Evolutionary conservation across 345 rosid genomes (phyloP), one percentile per base, ranked within the genome.

Genomic region (Hypericum perforatum): DNA sequence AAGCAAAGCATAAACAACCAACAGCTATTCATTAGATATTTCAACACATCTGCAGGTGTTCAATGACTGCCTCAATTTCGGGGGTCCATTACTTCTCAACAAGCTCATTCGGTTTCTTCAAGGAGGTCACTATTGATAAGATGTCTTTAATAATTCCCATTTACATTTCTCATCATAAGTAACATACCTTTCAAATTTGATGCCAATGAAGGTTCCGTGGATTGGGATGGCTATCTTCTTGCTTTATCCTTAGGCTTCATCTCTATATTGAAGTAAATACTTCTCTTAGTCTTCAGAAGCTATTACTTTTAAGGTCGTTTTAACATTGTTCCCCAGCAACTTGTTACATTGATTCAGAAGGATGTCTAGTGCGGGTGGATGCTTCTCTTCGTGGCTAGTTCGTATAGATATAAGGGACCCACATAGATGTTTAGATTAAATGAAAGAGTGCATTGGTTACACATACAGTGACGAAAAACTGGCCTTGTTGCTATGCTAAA

Each of bases 61-160:
- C 47, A 86, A 86, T 70, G 97, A 90, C 66, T 77, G 78, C 54
- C 63, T 90, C 29, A 86, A 90, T 62, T 86, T 90, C 76, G 82
- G 67, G 6, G 94, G 83, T 63, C 97, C 97, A 1, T 68, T 90
- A 60, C 82, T 90, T 45, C 94, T 86, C 57, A 90, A 90, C 69
- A 80, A 64, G 67, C 88, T 84, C 32, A 82, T 90, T 78, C 76
- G 62, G 64, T 82, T 74, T 77, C 90, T 90, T 63, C 80, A 86
- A 71, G 74, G 72, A 82, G 95, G 95, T 90, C 52, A 49, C 68
- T 42, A 57, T 37, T 55, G 43, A 43, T 32, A 22, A 39, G 29
- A 56, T 39, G 45, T 53, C 16, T 32, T 2, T 16, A 43, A 29
- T 14, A 22, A 22, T 22, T 22, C 32, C 32, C 32, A 22, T 22